Conservation (phyloP, 2,329 filamentous ascomycete species). For the Helotiales sp. region DNA sequence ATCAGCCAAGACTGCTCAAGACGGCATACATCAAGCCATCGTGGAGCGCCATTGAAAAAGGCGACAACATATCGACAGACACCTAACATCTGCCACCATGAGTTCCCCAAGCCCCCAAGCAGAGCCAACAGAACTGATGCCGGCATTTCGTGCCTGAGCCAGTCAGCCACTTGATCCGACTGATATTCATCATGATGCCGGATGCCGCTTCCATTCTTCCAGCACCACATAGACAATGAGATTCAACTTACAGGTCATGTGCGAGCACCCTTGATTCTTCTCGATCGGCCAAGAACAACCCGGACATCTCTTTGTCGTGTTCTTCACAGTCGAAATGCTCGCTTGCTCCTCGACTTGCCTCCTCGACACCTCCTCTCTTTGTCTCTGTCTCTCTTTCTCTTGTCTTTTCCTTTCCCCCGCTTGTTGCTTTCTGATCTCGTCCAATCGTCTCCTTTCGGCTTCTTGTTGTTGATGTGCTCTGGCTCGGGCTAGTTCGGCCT, state of each 20-base stretch:
- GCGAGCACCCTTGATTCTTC: slow-evolving; percentile 19
- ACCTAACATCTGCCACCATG: slow-evolving; percentile 1
- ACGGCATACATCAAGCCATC: not conserved
- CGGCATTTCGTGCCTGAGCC: slow-evolving; percentile 13
- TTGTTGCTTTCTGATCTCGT: not conserved
- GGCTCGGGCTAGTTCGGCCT: not conserved
- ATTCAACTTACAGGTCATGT: slow-evolving; percentile 21
- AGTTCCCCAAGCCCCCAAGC: slow-evolving; percentile 5
- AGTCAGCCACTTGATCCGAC: slow-evolving; percentile 19
- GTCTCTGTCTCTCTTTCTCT: slow-evolving; percentile 2
- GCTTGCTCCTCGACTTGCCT: not conserved
- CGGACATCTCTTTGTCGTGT: slow-evolving; percentile 12
- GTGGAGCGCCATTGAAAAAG: not conserved
- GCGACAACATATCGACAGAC: not conserved
- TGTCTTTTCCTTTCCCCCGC: not conserved
- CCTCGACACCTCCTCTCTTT: slow-evolving; percentile 1
- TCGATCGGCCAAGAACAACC: slow-evolving; percentile 15
- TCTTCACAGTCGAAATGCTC: slow-evolving; percentile 7
- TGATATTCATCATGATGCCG: not conserved
- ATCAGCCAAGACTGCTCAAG: not conserved
- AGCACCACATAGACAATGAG: not conserved
- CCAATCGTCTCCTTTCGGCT: not conserved
- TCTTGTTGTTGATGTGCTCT: slow-evolving; percentile 1
- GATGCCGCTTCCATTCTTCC: no score
- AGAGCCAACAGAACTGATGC: slow-evolving; percentile 20